Conservation (phyloP, 2,329 filamentous ascomycete genomes). For the Aspergillus sclerotialis region DNA sequence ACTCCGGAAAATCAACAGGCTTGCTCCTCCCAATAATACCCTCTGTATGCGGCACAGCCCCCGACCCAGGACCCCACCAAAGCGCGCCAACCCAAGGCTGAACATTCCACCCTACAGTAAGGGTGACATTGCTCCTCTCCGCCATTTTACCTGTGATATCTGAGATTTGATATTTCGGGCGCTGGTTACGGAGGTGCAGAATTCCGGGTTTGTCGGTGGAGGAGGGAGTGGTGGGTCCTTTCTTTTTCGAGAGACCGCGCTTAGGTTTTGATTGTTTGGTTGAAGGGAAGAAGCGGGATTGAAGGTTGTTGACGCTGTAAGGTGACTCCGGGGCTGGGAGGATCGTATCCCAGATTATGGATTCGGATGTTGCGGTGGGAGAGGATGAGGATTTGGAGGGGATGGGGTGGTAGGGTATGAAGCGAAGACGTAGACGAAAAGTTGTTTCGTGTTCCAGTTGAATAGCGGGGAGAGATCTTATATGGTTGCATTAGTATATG, state of each 20-base stretch:
- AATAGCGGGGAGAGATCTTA: slow-evolving; percentile 81
- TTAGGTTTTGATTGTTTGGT: slow-evolving; percentile 3
- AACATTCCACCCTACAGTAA: slow-evolving; percentile 89
- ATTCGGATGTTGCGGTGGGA: slow-evolving; percentile 42
- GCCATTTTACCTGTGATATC: slow-evolving; percentile 76
- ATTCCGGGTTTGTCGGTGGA: too few species aligned
- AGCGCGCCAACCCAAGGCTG: slow-evolving; percentile 92
- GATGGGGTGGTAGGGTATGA: slow-evolving; percentile 51
- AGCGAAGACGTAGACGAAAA: slow-evolving; percentile 93
- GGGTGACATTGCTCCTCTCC: slow-evolving; percentile 62
- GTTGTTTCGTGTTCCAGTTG: slow-evolving; percentile 98
- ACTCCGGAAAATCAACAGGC: slow-evolving; percentile 48
- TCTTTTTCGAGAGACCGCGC: slow-evolving; percentile 1
- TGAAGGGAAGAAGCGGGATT: slow-evolving; percentile 27
- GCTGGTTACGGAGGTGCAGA: slow-evolving; percentile 72
- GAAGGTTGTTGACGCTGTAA: slow-evolving; percentile 33
- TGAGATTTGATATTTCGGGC: slow-evolving; percentile 94
- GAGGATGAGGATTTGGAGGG: slow-evolving; percentile 8
- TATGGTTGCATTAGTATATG: background rate
- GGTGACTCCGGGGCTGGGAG: slow-evolving; percentile 59
- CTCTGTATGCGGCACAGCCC: slow-evolving; percentile 45
- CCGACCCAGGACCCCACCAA: slow-evolving; percentile 63
- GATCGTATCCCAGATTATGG: slow-evolving; percentile 94
- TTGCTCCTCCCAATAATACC: slow-evolving; percentile 46
- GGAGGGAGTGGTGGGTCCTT: too few species aligned